Conservation (phyloP, 257 asterid genomes). For the Thymus quinquecostatus region DNA sequence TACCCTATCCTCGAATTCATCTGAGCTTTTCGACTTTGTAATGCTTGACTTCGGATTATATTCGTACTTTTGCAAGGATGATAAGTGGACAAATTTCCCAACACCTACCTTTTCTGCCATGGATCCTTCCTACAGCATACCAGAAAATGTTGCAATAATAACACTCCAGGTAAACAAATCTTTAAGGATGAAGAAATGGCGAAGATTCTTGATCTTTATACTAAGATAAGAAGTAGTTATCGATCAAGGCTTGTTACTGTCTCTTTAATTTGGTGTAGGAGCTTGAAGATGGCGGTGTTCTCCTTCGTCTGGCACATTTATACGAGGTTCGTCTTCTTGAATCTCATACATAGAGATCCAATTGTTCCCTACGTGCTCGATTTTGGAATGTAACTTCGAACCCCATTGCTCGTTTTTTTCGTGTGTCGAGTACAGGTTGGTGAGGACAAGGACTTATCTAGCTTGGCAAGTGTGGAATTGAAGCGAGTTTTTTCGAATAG, state of each 20-base stretch:
- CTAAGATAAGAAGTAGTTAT: not conserved
- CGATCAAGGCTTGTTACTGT: not conserved
- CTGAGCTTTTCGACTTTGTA: not conserved
- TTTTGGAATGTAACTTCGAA: not conserved
- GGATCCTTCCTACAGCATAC: constrained; percentile 83
- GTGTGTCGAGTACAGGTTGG: constrained; percentile 53
- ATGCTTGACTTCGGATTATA: constrained; percentile 14
- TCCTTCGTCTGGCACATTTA: constrained; percentile 91
- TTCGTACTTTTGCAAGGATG: constrained; percentile 53
- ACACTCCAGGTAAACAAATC: constrained; percentile 79
- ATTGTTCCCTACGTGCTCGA: not conserved
- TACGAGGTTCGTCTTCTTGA: constrained; percentile 67
- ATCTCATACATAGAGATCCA: no score
- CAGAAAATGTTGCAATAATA: constrained; percentile 78
- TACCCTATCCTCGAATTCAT: no score
- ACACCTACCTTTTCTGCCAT: constrained; percentile 70
- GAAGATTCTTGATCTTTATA: not conserved
- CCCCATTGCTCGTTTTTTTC: not conserved
- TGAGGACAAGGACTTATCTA: constrained; percentile 85
- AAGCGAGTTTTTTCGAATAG: constrained; percentile 66
- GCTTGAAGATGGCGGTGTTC: constrained; percentile 66
- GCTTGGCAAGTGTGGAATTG: constrained; percentile 66
- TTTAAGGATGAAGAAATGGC: not conserved
- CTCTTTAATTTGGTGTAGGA: constrained; percentile 51
- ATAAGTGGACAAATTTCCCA: constrained; percentile 51